phyloP scores from a whole-genome alignment of 371 early-diverging fungal genomes.

The Dentiscutata heterogama region DNA sequence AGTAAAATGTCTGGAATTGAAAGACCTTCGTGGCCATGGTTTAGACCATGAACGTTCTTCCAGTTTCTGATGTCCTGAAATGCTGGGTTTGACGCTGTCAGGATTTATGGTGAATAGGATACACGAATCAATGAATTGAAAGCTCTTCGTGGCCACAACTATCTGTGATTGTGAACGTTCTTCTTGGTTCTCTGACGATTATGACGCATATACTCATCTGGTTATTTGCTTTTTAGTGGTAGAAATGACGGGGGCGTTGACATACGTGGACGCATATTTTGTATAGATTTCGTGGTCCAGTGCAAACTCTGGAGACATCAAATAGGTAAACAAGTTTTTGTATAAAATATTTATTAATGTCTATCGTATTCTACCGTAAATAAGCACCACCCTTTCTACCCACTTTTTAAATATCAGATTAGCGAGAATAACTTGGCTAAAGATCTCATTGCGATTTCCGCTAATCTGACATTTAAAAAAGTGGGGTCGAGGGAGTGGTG shows the following conservation, averaged over 20 bases:
- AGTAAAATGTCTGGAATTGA: constrained; percentile 21
- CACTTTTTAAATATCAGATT: no score
- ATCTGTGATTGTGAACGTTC: not conserved
- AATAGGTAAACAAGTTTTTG: not conserved
- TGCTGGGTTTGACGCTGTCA: not conserved
- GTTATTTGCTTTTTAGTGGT: not conserved
- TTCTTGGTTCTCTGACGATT: not conserved
- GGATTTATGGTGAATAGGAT: constrained; percentile 34
- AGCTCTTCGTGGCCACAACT: constrained; percentile 43
- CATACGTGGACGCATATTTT: not conserved
- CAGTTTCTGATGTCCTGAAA: not conserved
- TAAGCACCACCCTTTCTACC: no score
- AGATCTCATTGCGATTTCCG: no score
- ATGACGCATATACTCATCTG: not conserved
- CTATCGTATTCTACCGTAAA: no score
- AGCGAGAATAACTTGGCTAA: no score
- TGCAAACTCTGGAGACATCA: not conserved
- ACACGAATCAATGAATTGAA: constrained; percentile 35
- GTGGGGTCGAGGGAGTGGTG: no score
- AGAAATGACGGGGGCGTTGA: not conserved
- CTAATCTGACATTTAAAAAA: not conserved
- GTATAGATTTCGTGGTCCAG: not conserved
- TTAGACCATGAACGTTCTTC: not conserved
- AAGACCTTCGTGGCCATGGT: constrained; percentile 36
- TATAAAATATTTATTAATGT: not conserved